Base-by-base conservation (phyloP, 2,329 filamentous ascomycete species). In the Penicillium aurantiogriseum region DNA sequence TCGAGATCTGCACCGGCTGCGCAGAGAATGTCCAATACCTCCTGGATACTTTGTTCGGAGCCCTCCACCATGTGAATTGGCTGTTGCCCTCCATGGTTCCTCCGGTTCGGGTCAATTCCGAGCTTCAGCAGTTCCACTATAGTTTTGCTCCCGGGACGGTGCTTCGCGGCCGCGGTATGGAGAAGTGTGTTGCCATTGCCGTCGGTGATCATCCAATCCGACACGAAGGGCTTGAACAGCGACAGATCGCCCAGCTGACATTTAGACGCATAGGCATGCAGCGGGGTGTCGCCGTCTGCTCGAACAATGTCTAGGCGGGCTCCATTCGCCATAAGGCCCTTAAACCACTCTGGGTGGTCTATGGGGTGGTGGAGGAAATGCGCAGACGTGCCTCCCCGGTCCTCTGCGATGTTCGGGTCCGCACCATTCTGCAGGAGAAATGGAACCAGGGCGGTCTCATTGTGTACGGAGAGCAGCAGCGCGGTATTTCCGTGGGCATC, bases 1-100 rank as follows among this genome's bases (percentile, higher is more conserved):
- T 67, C 60, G 7, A 67, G n/a, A 42, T 67, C 58, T 7, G 61
- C 56, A 27, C 60, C 63, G 11, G 56, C 56, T 35, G 38, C 57
- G 27, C 42, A 54, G 8, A 54, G 43, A 15, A 54, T 47, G 15
- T 54, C 51, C 25, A 54, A 40, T 5, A 15, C 19, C n/a, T 54
- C 43, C 13, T 39, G 10, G 3, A 54, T 4, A 7, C n/a, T 3
- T 17, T 39, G 10, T 10, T n/a, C n/a, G 2, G 11, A 15, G 0
- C 23, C 51, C 11, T 47, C 25, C 1, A 39, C 43, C 51, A 39
- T 47, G 35, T 54, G 51, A 11, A 54, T 54, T 5, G 51, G 25
- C 25, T 47, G 51, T 47, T 23, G 33, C 7, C 51, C 51, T 33
- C 40, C 5, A 17, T 54, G 23, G 15, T 54, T 54, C n/a, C 51